Evolutionary conservation across 2,329 filamentous ascomycete species (phyloP).

Genomic region (Penicillium sp.): DNA sequence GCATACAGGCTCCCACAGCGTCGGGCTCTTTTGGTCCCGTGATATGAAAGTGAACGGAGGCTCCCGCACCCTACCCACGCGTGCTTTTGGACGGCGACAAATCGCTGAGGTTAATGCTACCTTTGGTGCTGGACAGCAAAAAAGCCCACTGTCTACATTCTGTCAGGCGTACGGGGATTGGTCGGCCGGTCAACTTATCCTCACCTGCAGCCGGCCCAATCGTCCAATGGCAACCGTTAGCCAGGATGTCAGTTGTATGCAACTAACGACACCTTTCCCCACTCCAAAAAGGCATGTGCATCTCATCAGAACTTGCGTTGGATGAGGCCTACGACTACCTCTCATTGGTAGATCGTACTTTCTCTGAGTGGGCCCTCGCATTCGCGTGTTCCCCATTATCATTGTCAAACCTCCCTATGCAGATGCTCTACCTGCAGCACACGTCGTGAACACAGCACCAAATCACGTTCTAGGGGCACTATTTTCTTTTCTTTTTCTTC

Average conservation of each 20-base stretch:
- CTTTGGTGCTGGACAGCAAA: slow-evolving; percentile 22
- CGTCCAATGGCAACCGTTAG: slow-evolving; percentile 22
- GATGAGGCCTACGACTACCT: slow-evolving; percentile 1
- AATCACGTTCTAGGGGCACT: not conserved
- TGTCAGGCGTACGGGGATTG: slow-evolving; percentile 21
- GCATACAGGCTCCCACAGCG: slow-evolving; percentile 30
- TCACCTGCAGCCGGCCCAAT: slow-evolving; percentile 18
- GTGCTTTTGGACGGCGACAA: slow-evolving; percentile 26
- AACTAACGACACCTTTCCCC: slow-evolving; percentile 21
- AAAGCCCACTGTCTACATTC: slow-evolving; percentile 18
- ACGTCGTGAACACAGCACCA: slow-evolving; percentile 6
- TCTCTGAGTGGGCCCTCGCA: slow-evolving; percentile 19
- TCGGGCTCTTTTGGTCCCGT: slow-evolving; percentile 34
- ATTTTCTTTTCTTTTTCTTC: not conserved
- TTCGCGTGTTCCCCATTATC: slow-evolving; percentile 19
- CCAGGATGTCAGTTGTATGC: slow-evolving; percentile 23
- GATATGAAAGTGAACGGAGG: slow-evolving; percentile 30
- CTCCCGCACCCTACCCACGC: slow-evolving; percentile 27
- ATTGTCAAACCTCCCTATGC: slow-evolving; percentile 12
- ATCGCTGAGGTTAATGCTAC: slow-evolving; percentile 22
- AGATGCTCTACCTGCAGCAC: slow-evolving; percentile 2
- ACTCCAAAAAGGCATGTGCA: slow-evolving; percentile 11
- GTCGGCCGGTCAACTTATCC: slow-evolving; percentile 15
- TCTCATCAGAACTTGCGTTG: slow-evolving; percentile 12
- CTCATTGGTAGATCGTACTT: slow-evolving; percentile 12